Percentiles rank a stretch among this genome's conserved stretches.
phyloP scores from a whole-genome alignment of 345 rosid genomes.

The Brassica cretica region DNA sequence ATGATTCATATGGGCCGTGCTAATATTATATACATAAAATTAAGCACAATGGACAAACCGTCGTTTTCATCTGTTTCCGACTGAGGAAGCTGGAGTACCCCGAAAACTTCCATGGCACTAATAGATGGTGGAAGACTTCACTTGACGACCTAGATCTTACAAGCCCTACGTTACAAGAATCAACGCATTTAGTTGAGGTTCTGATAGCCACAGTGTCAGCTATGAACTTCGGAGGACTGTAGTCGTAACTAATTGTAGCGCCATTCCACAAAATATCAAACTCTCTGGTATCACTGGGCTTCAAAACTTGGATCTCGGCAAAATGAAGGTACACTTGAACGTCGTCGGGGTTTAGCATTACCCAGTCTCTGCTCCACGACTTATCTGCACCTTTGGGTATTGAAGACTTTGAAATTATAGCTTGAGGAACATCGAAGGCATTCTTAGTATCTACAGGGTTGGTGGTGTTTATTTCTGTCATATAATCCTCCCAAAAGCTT shows the following conservation, averaged over 20 bases:
- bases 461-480: slow-evolving; percentile 9
- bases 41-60: slow-evolving; percentile 7
- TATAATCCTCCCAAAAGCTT: background rate
- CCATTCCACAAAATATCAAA: slow-evolving; percentile 7
- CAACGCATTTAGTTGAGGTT: background rate
- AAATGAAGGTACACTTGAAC: slow-evolving; percentile 38
- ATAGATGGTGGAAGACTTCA: slow-evolving; percentile 26
- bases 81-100: slow-evolving; percentile 8
- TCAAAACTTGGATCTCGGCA: slow-evolving; percentile 26
- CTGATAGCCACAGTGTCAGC: background rate
- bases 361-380: background rate
- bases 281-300: background rate
- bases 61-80: slow-evolving; percentile 16
- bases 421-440: background rate
- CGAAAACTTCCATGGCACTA: slow-evolving; percentile 23
- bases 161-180: background rate
- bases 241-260: background rate
- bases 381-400: background rate
- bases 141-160: background rate
- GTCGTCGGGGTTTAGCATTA: background rate
- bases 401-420: slow-evolving; percentile 4
- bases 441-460: background rate
- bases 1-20: background rate
- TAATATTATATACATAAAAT: background rate
- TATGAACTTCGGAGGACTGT: background rate